Percentiles rank a stretch among this genome's conserved stretches.
These are phyloP conservation scores for Posidonia australis DNA, from an alignment of 106 monocot genomes.

Conservation along the genomic window DNA sequence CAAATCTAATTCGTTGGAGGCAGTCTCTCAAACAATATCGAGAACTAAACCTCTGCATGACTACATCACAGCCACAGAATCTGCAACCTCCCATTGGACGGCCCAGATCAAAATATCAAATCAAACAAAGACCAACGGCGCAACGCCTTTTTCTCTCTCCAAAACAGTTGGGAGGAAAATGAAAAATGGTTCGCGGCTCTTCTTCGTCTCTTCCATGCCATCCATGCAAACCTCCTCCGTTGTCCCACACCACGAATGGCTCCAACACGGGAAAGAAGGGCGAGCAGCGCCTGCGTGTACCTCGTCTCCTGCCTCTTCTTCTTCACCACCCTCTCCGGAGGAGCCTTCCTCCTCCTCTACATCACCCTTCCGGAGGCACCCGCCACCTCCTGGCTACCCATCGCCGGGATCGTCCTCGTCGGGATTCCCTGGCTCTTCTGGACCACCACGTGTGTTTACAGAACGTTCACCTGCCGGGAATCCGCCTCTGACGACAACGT, in stretches of 20 bases:
- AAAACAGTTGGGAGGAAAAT: background rate
- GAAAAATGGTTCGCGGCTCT: background rate
- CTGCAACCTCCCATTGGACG: too few relatives aligned
- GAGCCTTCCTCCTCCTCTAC: conserved; percentile 37
- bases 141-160: too few relatives aligned
- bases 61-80: too few relatives aligned
- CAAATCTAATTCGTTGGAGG: too few relatives aligned
- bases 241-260: too few relatives aligned
- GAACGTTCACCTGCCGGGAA: background rate
- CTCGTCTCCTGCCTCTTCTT: conserved; percentile 39
- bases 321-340: conserved; percentile 30
- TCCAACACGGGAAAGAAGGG: background rate
- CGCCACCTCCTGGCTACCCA: conserved; percentile 23
- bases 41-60: too few relatives aligned
- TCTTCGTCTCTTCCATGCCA: background rate
- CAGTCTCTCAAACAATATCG: too few relatives aligned
- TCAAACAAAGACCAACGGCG: too few relatives aligned
- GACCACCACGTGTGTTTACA: conserved; percentile 39
- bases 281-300: conserved; percentile 34
- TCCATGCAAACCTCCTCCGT: background rate
- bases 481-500: background rate
- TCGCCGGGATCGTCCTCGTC: conserved; percentile 37
- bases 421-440: conserved; percentile 55
- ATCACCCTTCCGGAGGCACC: conserved; percentile 24
- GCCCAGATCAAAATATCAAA: background rate